Conservation (phyloP, 768 basidiomycete species). For the Butyriboletus loyo region DNA sequence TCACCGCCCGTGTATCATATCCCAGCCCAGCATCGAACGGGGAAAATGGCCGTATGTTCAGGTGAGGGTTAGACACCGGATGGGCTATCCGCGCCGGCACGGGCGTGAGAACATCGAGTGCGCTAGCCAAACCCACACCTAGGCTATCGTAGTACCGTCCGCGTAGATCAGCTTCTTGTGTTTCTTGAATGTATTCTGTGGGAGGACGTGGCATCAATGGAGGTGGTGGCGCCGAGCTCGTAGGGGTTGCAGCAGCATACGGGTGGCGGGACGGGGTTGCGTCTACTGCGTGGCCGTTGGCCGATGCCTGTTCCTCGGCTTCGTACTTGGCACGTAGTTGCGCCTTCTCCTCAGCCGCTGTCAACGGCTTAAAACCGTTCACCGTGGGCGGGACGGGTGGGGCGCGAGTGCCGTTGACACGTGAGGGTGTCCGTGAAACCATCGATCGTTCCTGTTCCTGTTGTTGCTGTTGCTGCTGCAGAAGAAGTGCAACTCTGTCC, state of each 20-base stretch:
- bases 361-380: slow-evolving; percentile 38
- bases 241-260: slow-evolving; percentile 12
- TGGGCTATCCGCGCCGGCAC: slow-evolving; percentile 11
- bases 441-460: slow-evolving; percentile 7
- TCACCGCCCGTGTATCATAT: slow-evolving; percentile 10
- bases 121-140: slow-evolving; percentile 24
- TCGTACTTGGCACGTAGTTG: slow-evolving; percentile 61
- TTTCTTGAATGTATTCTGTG: slow-evolving; percentile 77
- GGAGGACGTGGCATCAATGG: slow-evolving; percentile 77
- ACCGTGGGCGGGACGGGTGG: slow-evolving; percentile 29
- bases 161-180: slow-evolving; percentile 68
- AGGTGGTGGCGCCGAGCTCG: slow-evolving; percentile 45
- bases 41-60: slow-evolving; percentile 47
- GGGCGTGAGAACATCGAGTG: slow-evolving; percentile 34
- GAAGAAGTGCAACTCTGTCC: slow-evolving; percentile 39
- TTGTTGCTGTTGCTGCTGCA: slow-evolving; percentile 15
- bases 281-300: slow-evolving; percentile 23
- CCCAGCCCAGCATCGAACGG: slow-evolving; percentile 40
- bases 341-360: slow-evolving; percentile 81
- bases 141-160: slow-evolving; percentile 37
- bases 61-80: slow-evolving; percentile 5
- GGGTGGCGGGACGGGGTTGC: slow-evolving; percentile 12
- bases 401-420: slow-evolving; percentile 26
- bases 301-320: slow-evolving; percentile 41
- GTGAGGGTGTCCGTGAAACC: slow-evolving; percentile 26